Base-by-base conservation (phyloP, 2,329 filamentous ascomycete species). In the Cladosporium sp. region DNA sequence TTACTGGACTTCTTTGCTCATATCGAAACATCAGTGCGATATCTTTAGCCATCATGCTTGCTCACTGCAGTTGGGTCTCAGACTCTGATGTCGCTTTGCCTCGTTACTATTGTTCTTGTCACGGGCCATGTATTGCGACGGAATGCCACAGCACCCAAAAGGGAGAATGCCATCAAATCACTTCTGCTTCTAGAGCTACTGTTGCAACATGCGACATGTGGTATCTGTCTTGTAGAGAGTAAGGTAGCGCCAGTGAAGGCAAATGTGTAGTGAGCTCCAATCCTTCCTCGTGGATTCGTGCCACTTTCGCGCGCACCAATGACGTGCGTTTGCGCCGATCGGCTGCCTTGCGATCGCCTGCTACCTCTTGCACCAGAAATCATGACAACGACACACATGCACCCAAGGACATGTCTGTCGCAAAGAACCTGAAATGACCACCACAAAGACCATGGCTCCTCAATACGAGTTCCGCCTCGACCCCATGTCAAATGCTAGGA, bases 91-190 rank as follows among this genome's bases (percentile, higher is more conserved):
- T 56, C 34, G 43, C 30, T 19, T 19, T 12, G 47, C 28, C 54
- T 39, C 43, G 42, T 56, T 56, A 20, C 20, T 56, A 56, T 56
- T 56, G 54, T 56, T 56, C 54, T 56, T 43, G 25, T 47, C 54
- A 56, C 54, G 54, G 54, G 42, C 54, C 54, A 28, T 54, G 43
- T 20, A 47, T 34, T 28, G n/a, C 51, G 20, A 43, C 22, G 42
- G 22, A 56, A 34, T 40, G 42, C 42, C 30, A 49, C 34, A 56
- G 30, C 12, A 20, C 43, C 43, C 15, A 20, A 47, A 34, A 34
- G 11, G 7, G 30, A 9, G 9, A 34, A 28, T 17, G 25, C 15
- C 25, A 14, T n/a, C 43, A 47, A 20, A 30, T 20, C 43, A 12
- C 25, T 17, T 11, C 25, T 17, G 11, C 11, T 9, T 17, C 15